phyloP scores from a whole-genome alignment of 2,329 filamentous ascomycete species.

The Colletotrichum sp. region DNA sequence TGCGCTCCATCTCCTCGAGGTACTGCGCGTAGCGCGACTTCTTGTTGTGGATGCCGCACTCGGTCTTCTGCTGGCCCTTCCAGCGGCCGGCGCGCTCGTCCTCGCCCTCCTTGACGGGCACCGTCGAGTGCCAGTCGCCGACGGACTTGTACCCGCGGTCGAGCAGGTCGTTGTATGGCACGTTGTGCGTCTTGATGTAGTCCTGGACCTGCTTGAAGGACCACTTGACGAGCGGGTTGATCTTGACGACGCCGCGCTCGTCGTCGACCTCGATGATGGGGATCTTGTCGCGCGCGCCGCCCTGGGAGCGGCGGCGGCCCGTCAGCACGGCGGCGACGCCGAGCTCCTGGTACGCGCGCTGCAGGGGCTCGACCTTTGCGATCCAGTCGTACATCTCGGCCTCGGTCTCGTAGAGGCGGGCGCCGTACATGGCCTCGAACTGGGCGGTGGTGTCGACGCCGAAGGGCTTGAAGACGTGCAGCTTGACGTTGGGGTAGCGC shows the following conservation, averaged over 20 bases:
- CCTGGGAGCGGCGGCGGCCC: slow-evolving; percentile 89
- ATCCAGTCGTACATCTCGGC: slow-evolving; percentile 95
- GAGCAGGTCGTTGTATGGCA: slow-evolving; percentile 92
- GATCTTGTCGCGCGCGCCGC: slow-evolving; percentile 87
- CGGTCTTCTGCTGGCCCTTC: slow-evolving; percentile 95
- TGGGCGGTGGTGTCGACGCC: slow-evolving; percentile 75
- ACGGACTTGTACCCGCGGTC: slow-evolving; percentile 97
- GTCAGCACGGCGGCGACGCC: slow-evolving; percentile 91
- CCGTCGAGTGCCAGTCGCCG: slow-evolving; percentile 97
- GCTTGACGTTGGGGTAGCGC: slow-evolving; percentile 77
- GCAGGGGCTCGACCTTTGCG: slow-evolving; percentile 95
- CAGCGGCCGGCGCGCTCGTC: slow-evolving; percentile 96
- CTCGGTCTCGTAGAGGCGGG: slow-evolving; percentile 82
- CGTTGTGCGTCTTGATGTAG: slow-evolving; percentile 85
- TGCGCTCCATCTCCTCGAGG: slow-evolving; percentile 74
- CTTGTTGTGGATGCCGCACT: slow-evolving; percentile 99
- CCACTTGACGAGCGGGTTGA: slow-evolving; percentile 98
- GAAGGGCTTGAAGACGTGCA: slow-evolving; percentile 91
- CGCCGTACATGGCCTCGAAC: slow-evolving; percentile 83
- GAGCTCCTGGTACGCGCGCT: slow-evolving; percentile 87
- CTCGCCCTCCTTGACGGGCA: slow-evolving; percentile 86
- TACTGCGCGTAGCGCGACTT: slow-evolving; percentile 91
- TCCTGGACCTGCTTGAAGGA: slow-evolving; percentile 85
- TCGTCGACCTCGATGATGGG: slow-evolving; percentile 91
- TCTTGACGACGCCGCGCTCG: slow-evolving; percentile 90